Base-by-base conservation (phyloP, 139 green algal species). In the Spirogloea muscicola region DNA sequence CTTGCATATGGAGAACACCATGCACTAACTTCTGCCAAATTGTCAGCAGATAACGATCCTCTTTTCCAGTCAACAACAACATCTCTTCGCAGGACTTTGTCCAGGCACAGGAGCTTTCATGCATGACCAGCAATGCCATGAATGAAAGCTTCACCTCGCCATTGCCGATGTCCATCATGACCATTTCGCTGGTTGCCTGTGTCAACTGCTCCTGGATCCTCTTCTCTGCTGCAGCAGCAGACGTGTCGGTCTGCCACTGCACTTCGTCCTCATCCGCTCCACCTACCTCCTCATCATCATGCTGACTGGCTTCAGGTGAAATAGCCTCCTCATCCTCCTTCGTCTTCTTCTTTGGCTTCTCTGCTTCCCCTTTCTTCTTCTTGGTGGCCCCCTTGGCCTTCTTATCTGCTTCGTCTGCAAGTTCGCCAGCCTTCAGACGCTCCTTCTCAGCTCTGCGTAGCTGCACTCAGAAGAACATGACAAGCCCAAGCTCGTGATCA, bases 221-320 rank as follows among this genome's bases (percentile, higher is more conserved):
- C 2, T 74, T 57, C 3, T 73, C 66, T 16, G 79, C 87, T n/a
- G 89, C 91, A 3, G 86, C 90, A 25, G 84, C 86, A 9, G 86
- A 92, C 0, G 92, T 97, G 90, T 97, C 93, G 0, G 93, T 96
- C 84, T 90, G 85, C 92, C 93, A 97, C 57, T 92, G 91, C 21
- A 95, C 90, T 5, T 93, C 87, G 9, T 82, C 82, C 39, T 85
- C 84, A 7, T 87, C 88, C n/a, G 80, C 82, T n/a, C n/a, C n/a
- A 13, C 81, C 82, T 4, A 62, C 68, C n/a, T 79, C 67, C 10
- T 80, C 77, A 33, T 77, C 61, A 38, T 59, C 68, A 13, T 77
- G 38, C 40, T 76, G 37, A 34, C 31, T 38, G n/a, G 25, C 37
- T 46, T 60, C 37, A 9, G 74, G 33, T 49, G 58, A 57, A 21